Base-by-base conservation (phyloP, 345 rosid species). In the Gossypium arboreum region DNA sequence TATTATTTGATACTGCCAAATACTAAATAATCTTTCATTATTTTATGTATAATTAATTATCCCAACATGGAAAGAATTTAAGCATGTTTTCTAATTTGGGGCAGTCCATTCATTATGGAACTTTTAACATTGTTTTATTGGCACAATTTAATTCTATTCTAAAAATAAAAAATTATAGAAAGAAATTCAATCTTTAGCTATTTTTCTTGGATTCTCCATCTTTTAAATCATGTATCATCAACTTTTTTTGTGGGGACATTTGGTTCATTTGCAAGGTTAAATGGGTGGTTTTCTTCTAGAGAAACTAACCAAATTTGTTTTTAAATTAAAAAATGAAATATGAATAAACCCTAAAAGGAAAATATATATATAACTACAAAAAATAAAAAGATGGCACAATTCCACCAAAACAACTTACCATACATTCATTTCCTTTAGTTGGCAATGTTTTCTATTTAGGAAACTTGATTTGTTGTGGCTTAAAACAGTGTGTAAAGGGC, bases 111-210 rank as follows among this genome's bases (percentile, higher is more conserved):
- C 54, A 12, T 50, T 73, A 51, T 51, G 18, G 13, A 51, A 51
- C 55, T 5, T 51, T 51, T 58, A 51, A 15, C 50, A 51, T 64
- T 65, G 39, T 73, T 62, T 73, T 9, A 70, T 48, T 66, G 81
- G 55, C 74, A 66, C 4, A 2, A 51, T 51, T 51, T 51, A 51
- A 51, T 51, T 16, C 18, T 51, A 4, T 20, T 50, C 20, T 18
- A 10, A 7, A 44, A 63, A 57, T 68, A 25, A 12, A 48, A 66
- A 10, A 44, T 45, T 67, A 52, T 54, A 54, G 59, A 4, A 56
- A 16, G 48, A 2, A 48, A 70, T 59, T 69, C 6, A 76, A 50
- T 61, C 5, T 16, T 16, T 2, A 43, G 67, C 9, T 34, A 39
- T 2, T 29, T 15, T 62, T 3, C 43, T 27, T 27, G 45, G 45